Conservation (phyloP, 2,329 filamentous ascomycete species). For the Colletotrichum cuscutae region DNA sequence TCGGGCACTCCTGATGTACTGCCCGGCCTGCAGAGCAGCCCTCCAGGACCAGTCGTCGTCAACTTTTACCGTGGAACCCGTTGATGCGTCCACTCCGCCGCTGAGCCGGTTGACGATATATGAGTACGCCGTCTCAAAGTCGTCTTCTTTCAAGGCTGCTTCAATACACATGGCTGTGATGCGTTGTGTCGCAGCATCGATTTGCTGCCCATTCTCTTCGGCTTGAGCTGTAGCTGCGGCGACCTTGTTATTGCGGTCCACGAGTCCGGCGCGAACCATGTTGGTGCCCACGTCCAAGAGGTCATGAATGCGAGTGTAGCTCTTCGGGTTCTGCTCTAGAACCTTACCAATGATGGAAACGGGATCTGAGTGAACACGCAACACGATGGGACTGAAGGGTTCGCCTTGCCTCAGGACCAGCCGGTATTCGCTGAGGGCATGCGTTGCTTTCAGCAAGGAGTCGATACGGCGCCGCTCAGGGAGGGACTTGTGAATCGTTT, state of each 20-base stretch:
- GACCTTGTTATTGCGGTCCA: constrained; percentile 42
- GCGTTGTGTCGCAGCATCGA: constrained; percentile 64
- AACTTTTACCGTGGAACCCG: constrained; percentile 39
- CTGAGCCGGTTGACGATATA: constrained; percentile 79
- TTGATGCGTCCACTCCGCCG: constrained; percentile 41
- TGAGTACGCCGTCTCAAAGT: constrained; percentile 88
- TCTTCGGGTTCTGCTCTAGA: constrained; percentile 78
- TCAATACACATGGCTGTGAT: constrained; percentile 85
- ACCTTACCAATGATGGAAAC: constrained; percentile 78
- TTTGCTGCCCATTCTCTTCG: constrained; percentile 41
- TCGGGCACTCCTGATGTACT: constrained; percentile 69
- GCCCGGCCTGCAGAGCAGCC: constrained; percentile 81
- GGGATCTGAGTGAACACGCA: constrained; percentile 81
- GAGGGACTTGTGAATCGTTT: constrained; percentile 62
- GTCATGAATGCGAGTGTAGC: constrained; percentile 80
- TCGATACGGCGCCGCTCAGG: constrained; percentile 65
- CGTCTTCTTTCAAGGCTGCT: constrained; percentile 79
- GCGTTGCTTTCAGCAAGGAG: constrained; percentile 76
- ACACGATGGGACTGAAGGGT: constrained; percentile 80
- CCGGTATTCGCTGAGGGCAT: constrained; percentile 79
- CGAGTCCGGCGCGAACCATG: constrained; percentile 70
- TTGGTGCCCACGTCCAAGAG: constrained; percentile 75
- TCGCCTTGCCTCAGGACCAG: constrained; percentile 83
- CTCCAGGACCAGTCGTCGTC: constrained; percentile 80
- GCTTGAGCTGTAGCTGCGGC: constrained; percentile 34